Base-by-base conservation (phyloP, 2,329 filamentous ascomycete genomes). In the Cadophora malorum region DNA sequence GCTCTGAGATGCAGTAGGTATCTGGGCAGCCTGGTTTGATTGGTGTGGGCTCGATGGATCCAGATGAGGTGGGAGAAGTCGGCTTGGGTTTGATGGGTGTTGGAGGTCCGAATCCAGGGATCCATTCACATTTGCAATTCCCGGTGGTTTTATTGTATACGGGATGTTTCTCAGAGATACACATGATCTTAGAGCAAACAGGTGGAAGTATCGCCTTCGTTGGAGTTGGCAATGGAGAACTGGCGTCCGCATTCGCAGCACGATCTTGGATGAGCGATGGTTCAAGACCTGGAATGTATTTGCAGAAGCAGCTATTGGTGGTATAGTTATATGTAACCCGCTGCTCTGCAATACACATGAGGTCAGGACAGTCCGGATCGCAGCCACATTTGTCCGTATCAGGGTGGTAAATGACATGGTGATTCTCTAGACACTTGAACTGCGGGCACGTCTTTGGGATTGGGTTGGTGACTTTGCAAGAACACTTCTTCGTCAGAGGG, bases 341-440 rank as follows among this genome's bases (percentile, higher is more conserved):
- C 35, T 62, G 19, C 19, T 69, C 68, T 1, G 69, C 64, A 28
- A 70, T 67, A 47, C 72, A 74, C 35, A 70, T 65, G 7, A 74
- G 56, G 33, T 69, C 68, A 12, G 70, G 71, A 60, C 71, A 73
- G 38, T 73, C 71, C 23, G 59, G 25, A 16, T 68, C 64, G 35
- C 72, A 74, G 31, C 14, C 35, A 47, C 72, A 74, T 21, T 68
- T 72, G 21, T 65, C 52, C 0, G 70, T 69, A 7, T 69, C 68
- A 1, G 70, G 65, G 28, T 73, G 65, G 47, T 69, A 74, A 7
- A 74, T 69, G 14, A 70, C 63, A 53, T 72, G 71, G 10, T 68
- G 50, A 14, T 63, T 66, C 12, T 65, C 64, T 0, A 49, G 49
- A 28, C 71, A 74, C 56, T 74, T 71, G 25, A 74, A 69, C 19